Conservation (phyloP, 2,329 filamentous ascomycete genomes). For the Hymenoscyphus salicellus region DNA sequence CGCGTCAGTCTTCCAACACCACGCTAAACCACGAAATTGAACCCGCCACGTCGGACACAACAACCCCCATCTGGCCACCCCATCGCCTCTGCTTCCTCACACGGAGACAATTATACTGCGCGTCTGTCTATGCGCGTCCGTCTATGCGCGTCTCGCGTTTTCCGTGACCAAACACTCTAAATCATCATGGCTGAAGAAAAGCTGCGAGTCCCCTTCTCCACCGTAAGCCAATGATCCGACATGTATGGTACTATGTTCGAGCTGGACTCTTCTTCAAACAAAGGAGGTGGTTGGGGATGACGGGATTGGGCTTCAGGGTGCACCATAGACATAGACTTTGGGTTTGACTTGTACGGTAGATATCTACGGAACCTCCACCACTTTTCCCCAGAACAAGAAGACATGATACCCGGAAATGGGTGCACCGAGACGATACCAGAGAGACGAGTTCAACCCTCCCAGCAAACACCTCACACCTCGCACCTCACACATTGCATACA, state of each 20-base stretch:
- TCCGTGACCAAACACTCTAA: background rate
- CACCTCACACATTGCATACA: background rate
- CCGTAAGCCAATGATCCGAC: background rate
- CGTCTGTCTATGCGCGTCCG: too few species aligned
- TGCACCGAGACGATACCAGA: background rate
- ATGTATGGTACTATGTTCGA: too few species aligned
- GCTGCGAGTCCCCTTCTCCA: background rate
- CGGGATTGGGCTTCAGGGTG: background rate
- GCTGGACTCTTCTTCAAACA: background rate
- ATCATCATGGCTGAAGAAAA: background rate
- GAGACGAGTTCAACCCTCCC: background rate
- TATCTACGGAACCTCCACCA: background rate
- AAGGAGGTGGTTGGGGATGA: constrained; percentile 2
- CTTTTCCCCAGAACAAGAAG: background rate
- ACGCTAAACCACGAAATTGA: too few species aligned
- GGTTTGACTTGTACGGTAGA: background rate
- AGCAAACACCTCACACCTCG: background rate
- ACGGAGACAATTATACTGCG: too few species aligned
- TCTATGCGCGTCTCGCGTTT: too few species aligned
- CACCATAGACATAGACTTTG: background rate
- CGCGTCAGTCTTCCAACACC: too few species aligned
- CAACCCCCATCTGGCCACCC: too few species aligned
- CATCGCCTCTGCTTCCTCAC: too few species aligned
- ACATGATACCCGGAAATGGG: background rate
- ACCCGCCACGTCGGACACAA: too few species aligned